Percentiles rank a stretch among this genome's conserved stretches.
These are phyloP conservation scores for Fusarium tricinctum DNA, from an alignment of 2,329 filamentous ascomycete species.

Conservation along the genomic window DNA sequence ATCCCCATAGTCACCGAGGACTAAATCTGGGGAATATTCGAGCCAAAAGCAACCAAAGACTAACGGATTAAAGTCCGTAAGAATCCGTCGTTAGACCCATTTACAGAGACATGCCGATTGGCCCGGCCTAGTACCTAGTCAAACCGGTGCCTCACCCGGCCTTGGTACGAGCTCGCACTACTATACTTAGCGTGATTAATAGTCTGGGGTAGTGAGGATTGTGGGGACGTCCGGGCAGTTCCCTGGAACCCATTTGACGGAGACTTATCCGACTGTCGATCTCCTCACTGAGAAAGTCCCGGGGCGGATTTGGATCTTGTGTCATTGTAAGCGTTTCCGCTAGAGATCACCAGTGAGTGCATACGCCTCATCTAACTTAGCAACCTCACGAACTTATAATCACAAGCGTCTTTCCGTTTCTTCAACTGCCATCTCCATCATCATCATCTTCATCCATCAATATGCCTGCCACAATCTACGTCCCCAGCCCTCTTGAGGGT, in stretches of 20 bases:
- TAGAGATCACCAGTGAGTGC: too few relatives aligned
- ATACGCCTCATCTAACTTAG: too few relatives aligned
- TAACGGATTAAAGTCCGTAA: background rate
- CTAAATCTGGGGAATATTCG: background rate
- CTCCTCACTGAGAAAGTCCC: too few relatives aligned
- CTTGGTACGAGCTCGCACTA: background rate
- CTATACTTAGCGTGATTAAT: too few relatives aligned
- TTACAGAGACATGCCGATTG: background rate
- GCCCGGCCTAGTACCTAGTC: too few relatives aligned
- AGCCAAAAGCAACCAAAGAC: background rate
- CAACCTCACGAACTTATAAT: too few relatives aligned
- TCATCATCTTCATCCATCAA: background rate
- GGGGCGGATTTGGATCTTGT: too few relatives aligned
- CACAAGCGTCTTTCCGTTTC: background rate
- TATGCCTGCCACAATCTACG: conserved; percentile 6
- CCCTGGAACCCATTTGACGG: background rate
- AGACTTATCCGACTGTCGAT: background rate
- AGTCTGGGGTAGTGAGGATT: too few relatives aligned
- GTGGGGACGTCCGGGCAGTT: background rate
- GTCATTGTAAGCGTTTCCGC: too few relatives aligned
- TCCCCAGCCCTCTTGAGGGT: background rate
- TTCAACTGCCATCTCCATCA: background rate
- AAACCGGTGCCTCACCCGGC: background rate
- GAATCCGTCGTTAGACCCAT: background rate
- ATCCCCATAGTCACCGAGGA: background rate